A percentile compares a stretch with the other conserved stretches of the same genome.
phyloP scores from a whole-genome alignment of 23 red algal species.

The Cyanidiococcus yangmingshanensis region DNA sequence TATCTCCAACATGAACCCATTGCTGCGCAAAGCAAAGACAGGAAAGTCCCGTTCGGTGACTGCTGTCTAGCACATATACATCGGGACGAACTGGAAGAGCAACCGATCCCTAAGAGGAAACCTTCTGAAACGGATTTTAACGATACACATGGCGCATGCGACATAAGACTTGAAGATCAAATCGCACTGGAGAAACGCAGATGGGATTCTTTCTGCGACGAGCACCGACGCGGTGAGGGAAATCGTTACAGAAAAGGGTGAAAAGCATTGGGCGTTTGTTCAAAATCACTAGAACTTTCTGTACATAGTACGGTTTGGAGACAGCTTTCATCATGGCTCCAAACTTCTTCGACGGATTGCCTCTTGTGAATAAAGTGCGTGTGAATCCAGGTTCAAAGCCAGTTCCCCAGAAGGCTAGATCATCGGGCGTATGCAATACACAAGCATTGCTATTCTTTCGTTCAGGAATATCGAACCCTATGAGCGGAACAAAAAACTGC shows the following conservation, averaged over 20 bases:
- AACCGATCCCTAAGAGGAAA: not conserved
- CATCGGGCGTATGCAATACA: too few relatives aligned
- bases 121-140: not conserved
- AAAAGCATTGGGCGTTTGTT: too few relatives aligned
- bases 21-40: not conserved
- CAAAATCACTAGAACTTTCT: too few relatives aligned
- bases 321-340: too few relatives aligned
- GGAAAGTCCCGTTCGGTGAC: not conserved
- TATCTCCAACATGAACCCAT: not conserved
- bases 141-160: not conserved
- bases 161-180: not conserved
- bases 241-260: not conserved
- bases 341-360: too few relatives aligned
- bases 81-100: not conserved
- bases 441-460: too few relatives aligned
- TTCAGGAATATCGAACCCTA: too few relatives aligned
- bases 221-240: not conserved
- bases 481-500: too few relatives aligned
- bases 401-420: too few relatives aligned
- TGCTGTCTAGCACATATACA: not conserved
- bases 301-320: too few relatives aligned
- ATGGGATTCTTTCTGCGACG: not conserved
- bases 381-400: too few relatives aligned
- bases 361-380: too few relatives aligned
- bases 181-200: not conserved